Base-by-base conservation (phyloP, 176 grass and related monocot species). In the barley (Hordeum vulgare) region DNA sequence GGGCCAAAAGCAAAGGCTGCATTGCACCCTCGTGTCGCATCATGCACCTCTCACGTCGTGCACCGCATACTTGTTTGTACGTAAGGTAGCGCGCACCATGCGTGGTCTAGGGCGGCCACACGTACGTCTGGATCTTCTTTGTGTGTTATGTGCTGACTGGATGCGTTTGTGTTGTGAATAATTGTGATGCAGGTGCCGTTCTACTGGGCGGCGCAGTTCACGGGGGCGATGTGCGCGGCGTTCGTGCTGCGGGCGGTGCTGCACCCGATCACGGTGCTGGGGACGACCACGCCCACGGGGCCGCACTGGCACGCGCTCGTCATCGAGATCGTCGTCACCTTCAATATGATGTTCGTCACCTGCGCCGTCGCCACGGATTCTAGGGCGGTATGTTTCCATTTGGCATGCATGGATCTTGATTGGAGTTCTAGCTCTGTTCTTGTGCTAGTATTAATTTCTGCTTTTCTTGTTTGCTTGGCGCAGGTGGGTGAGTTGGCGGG, bases 401-500 rank as follows among this genome's bases (percentile, higher is more conserved):
- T 21, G 47, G 15, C 47, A 51, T 51, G 15, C 47, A 51, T 51
- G 14, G 47, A 51, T 51, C 53, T 56, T 56, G 53, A 9, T 56
- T 56, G 53, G 53, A 56, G 53, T 56, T 56, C 53, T 56, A 21
- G 53, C 53, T 56, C 18, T 21, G 53, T 21, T 56, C 53, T 56
- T 56, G 18, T 56, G 20, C 53, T 21, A 0, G 53, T 56, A 56
- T 56, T 21, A 56, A 56, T 56, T 21, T 51, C 0, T 20, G 41
- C 21, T 25, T 61, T 34, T 64, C 45, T 17, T 11, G 1, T 27
- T 51, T 37, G 2, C 9, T 15, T 60, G 66, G 2, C 90, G 83
- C 91, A 99, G 97, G 93, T 96, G 62, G 97, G 97, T 83, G 97
- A 99, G 87, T 99, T 99, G 89, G 97, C 97, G n/a, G 96, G 97